Conservation (phyloP, 768 basidiomycete genomes). For the Pulveroboletus sp. region DNA sequence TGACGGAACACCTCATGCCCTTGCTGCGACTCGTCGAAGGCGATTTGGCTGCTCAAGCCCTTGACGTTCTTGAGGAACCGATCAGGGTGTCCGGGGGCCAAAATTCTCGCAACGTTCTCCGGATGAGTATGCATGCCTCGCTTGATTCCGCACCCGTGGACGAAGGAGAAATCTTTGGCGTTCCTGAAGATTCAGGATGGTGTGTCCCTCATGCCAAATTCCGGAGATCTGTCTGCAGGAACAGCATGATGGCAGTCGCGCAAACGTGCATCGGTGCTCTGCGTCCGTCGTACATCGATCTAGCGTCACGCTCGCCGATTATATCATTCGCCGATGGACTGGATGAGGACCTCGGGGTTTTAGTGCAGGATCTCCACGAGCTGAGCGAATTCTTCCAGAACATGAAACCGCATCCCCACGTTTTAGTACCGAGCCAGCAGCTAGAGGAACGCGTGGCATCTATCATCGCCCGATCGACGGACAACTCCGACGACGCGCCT, state of each 20-base stretch:
- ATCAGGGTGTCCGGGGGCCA: conserved; percentile 75
- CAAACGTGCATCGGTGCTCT: conserved; percentile 75
- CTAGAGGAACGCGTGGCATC: conserved; percentile 79
- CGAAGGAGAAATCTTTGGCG: conserved; percentile 74
- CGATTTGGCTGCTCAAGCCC: conserved; percentile 77
- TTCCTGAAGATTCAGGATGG: conserved; percentile 85
- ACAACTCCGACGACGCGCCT: conserved; percentile 52
- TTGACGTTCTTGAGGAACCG: conserved; percentile 93
- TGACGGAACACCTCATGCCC: conserved; percentile 89
- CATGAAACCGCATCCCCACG: conserved; percentile 29
- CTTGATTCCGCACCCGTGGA: conserved; percentile 45
- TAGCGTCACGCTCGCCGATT: conserved; percentile 52
- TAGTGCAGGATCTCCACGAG: conserved; percentile 77
- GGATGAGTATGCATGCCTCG: conserved; percentile 82
- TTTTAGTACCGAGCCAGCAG: conserved; percentile 52
- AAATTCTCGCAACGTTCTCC: conserved; percentile 80
- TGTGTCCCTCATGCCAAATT: conserved; percentile 68
- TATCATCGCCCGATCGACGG: conserved; percentile 77
- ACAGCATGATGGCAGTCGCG: conserved; percentile 82
- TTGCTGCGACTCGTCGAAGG: conserved; percentile 85
- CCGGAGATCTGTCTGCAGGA: conserved; percentile 60
- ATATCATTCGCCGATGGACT: conserved; percentile 34
- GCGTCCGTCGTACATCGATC: conserved; percentile 69
- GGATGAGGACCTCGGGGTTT: conserved; percentile 71
- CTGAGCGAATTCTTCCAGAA: conserved; percentile 72